Base-by-base conservation (phyloP, 2,329 filamentous ascomycete species). In the Fusarium brachygibbosum region DNA sequence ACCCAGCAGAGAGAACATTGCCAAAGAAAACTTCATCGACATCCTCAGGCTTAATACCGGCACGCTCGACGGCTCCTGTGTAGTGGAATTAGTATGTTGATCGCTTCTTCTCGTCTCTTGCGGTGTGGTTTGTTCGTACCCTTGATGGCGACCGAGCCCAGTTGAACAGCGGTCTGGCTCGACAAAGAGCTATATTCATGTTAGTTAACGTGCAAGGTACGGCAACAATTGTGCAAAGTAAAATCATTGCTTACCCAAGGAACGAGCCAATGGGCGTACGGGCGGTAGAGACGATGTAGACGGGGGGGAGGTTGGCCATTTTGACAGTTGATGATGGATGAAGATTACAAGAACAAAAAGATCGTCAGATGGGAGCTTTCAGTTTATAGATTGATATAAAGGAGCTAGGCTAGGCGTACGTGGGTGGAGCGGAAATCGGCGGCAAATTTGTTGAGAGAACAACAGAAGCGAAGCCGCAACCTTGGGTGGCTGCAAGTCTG, bases 11-110 rank as follows among this genome's bases (percentile, higher is more conserved):
- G 76, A 99, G 88, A 73, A 99, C 96, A 85, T 99, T 99, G 81
- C 96, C 96, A 79, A 98, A 97, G 86, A 96, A 97, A 78, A 99
- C 93, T 81, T 99, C 96, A 79, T 99, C 90, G 61, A 99, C 93
- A 79, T 97, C 89, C 76, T 94, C 89, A 57, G 93, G 87, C 84
- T 97, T 94, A 83, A 99, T 89, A 58, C 96, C 90, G 46, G 92
- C 93, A 76, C 93, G 91, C 83, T 94, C 91, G 72, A 99, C 88
- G 66, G 95, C 95, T 76, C 86, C 88, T 91, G 16, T 46, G n/a
- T 25, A 54, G 16, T n/a, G 4, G 14, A 14, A 21, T 55, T 46
- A 58, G 57, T 59, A 51, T 56, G 35, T 32, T 19, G 29, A 25
- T 11, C 35, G 51, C 11, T 52, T 37, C 21, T 13, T 16, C 7